Evolutionary conservation across 1,139 yeast genomes (phyloP).

Genomic region (Magnusiomyces clavatus): DNA sequence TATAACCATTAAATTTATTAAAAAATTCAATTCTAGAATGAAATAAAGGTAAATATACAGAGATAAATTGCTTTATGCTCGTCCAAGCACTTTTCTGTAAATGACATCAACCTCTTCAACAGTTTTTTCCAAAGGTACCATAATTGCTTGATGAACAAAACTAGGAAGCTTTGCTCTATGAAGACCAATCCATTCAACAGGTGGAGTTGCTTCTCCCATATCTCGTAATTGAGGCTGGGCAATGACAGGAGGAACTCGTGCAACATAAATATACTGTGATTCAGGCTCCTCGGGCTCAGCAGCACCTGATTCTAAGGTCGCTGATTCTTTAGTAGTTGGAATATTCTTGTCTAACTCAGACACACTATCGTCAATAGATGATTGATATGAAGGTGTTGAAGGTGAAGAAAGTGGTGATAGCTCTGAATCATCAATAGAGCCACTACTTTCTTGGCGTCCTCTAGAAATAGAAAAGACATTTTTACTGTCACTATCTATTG

Average conservation of each 20-base stretch:
- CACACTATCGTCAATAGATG: too few species aligned
- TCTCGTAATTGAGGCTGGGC: conserved; percentile 87
- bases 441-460: too few species aligned
- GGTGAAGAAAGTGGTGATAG: too few species aligned
- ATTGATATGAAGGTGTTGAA: too few species aligned
- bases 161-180: conserved; percentile 81
- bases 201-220: conserved; percentile 95
- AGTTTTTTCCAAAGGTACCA: conserved; percentile 63
- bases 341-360: not conserved
- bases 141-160: conserved; percentile 71
- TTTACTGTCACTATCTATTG: not conserved
- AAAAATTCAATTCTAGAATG: not conserved
- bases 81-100: conserved; percentile 23
- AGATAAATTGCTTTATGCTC: conserved; percentile 15
- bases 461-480: too few species aligned
- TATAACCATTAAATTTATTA: not conserved
- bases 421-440: too few species aligned
- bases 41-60: not conserved
- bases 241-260: conserved; percentile 69
- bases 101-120: conserved; percentile 48
- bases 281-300: conserved; percentile 28
- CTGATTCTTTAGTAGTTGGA: not conserved
- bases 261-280: conserved; percentile 49
- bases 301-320: conserved; percentile 8
- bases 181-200: conserved; percentile 94